Conservation (phyloP, 257 asterid genomes). For the Fraxinus quadrangulata region DNA sequence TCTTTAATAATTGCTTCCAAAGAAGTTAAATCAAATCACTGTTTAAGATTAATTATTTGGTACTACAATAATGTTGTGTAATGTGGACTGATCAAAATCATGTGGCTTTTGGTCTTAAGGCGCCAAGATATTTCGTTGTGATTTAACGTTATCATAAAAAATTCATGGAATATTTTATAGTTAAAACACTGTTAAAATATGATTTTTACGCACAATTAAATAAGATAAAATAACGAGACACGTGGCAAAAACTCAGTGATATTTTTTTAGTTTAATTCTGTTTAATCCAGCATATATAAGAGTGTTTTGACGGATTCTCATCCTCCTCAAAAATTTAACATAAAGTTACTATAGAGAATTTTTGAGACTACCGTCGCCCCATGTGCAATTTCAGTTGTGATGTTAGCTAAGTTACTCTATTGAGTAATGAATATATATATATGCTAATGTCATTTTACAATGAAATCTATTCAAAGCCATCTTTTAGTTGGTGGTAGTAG, state of each 20-base stretch:
- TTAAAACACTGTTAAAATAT: background rate
- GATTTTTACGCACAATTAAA: background rate
- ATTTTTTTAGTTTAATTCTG: too few species aligned
- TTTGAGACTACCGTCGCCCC: too few species aligned
- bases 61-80: background rate
- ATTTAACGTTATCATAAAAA: background rate
- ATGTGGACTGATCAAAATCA: background rate
- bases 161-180: background rate
- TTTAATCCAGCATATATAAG: too few species aligned
- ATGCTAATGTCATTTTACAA: background rate
- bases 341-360: too few species aligned
- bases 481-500: constrained; percentile 3
- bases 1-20: background rate
- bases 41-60: background rate
- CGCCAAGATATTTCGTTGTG: background rate
- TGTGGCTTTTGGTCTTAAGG: background rate
- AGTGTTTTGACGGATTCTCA: too few species aligned
- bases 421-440: background rate
- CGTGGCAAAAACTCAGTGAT: background rate
- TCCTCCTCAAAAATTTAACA: too few species aligned
- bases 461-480: background rate
- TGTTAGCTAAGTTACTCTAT: background rate
- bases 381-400: background rate
- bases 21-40: background rate
- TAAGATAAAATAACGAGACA: background rate